phyloP scores from a whole-genome alignment of 164 flowering plant genomes.

The Chimonanthus praecox region DNA sequence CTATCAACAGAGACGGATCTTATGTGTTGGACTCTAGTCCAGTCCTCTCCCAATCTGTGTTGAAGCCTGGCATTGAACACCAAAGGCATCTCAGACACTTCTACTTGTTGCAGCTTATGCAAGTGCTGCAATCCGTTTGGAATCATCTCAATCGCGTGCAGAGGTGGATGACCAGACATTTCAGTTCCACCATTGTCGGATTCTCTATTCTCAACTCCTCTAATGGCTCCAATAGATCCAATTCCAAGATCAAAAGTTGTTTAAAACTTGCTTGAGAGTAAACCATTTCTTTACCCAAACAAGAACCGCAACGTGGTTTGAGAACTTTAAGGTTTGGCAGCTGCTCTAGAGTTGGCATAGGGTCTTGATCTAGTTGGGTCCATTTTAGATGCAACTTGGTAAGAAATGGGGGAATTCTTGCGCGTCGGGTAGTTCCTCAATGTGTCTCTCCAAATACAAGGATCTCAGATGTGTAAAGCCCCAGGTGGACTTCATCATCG shows the following conservation, averaged over 20 bases:
- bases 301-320: not conserved
- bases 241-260: not conserved
- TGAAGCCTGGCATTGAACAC: not conserved
- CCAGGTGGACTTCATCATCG: no score
- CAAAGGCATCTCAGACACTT: not conserved
- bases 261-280: not conserved
- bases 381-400: not conserved
- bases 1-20: not conserved
- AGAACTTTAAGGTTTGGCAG: not conserved
- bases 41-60: not conserved
- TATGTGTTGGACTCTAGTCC: not conserved
- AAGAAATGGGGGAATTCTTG: not conserved
- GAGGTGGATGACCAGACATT: not conserved
- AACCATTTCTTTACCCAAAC: constrained; percentile 13
- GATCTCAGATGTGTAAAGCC: no score
- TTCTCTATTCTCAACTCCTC: constrained; percentile 2
- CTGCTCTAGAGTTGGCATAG: not conserved
- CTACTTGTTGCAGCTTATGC: constrained; percentile 8
- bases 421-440: not conserved
- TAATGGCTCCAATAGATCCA: not conserved
- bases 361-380: not conserved
- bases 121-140: constrained; percentile 26
- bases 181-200: not conserved
- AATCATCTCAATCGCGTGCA: constrained; percentile 20
- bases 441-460: no score